phyloP scores from a whole-genome alignment of 2,329 filamentous ascomycete genomes.

The Cordyceps militaris region DNA sequence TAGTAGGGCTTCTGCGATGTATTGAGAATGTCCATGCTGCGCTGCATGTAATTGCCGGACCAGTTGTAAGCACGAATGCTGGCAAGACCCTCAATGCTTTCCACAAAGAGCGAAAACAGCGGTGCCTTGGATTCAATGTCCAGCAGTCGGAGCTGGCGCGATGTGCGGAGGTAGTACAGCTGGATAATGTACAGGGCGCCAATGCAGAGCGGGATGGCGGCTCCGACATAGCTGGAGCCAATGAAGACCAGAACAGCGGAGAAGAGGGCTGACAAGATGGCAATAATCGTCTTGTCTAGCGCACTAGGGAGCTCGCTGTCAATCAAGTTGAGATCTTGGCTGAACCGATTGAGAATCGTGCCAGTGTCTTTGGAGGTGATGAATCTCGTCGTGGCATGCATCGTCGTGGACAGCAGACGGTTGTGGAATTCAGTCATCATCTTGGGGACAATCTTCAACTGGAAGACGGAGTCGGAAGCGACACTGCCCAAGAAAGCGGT shows the following conservation, averaged over 20 bases:
- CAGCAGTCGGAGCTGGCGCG: conserved; percentile 24
- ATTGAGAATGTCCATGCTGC: conserved; percentile 26
- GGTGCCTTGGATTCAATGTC: conserved; percentile 27
- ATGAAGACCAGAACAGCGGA: conserved; percentile 35
- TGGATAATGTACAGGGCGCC: conserved; percentile 21
- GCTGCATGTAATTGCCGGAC: conserved; percentile 18
- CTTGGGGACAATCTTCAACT: conserved; percentile 22
- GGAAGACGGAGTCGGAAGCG: conserved; percentile 16
- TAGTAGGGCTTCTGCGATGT: conserved; percentile 27
- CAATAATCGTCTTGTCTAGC: conserved; percentile 21
- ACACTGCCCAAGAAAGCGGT: conserved; percentile 15
- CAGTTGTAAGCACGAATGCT: conserved; percentile 31
- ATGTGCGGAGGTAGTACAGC: conserved; percentile 26
- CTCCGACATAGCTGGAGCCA: conserved; percentile 37
- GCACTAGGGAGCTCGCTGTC: conserved; percentile 30
- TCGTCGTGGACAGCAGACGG: conserved; percentile 24
- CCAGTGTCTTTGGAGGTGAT: conserved; percentile 31
- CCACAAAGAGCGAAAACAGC: conserved; percentile 23
- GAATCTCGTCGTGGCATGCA: conserved; percentile 28
- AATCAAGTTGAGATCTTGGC: conserved; percentile 33
- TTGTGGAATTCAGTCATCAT: conserved; percentile 20
- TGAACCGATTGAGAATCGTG: conserved; percentile 31
- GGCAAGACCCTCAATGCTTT: conserved; percentile 20
- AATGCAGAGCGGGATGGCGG: conserved; percentile 36
- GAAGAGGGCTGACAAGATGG: conserved; percentile 19